These are phyloP conservation scores for Pleurotus pulmonarius DNA, from an alignment of 768 basidiomycete genomes.

Conservation along the genomic window DNA sequence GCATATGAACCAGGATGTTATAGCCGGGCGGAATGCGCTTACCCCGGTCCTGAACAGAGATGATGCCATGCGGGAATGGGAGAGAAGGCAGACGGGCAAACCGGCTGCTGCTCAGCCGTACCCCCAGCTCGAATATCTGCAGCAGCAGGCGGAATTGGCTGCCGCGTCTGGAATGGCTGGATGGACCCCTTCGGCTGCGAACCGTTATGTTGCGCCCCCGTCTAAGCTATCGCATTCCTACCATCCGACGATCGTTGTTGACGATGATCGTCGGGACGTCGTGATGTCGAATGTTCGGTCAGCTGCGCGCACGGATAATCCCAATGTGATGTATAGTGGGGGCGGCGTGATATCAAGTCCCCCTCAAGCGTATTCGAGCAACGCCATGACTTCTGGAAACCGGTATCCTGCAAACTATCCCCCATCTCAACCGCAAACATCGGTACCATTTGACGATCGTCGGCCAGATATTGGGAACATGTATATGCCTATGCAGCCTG, in stretches of 20 bases:
- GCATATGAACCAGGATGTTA: conserved; percentile 84
- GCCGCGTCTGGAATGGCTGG: conserved; percentile 55
- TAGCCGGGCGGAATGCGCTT: conserved; percentile 73
- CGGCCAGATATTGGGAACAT: conserved; percentile 64
- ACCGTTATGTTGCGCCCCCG: conserved; percentile 59
- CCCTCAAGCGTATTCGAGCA: conserved; percentile 65
- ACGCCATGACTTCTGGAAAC: conserved; percentile 47
- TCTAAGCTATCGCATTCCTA: conserved; percentile 65
- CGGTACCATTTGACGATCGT: conserved; percentile 55
- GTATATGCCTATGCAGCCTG: conserved; percentile 82
- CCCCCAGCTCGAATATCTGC: conserved; percentile 86
- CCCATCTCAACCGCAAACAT: conserved; percentile 35
- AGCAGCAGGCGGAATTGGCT: conserved; percentile 89
- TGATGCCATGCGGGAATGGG: conserved; percentile 96
- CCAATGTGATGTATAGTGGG: conserved; percentile 37
- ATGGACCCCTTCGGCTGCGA: conserved; percentile 39
- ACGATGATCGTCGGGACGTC: conserved; percentile 64
- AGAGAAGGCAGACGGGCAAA: conserved; percentile 78
- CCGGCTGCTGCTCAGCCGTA: conserved; percentile 71
- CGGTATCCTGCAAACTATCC: conserved; percentile 60
- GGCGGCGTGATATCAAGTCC: conserved; percentile 67
- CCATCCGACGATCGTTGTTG: conserved; percentile 64
- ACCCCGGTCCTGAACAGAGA: conserved; percentile 95
- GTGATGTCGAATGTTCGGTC: conserved; percentile 77
- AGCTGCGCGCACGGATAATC: conserved; percentile 50